Evolutionary conservation across 2,329 filamentous ascomycete species (phyloP).

Genomic region (Phaeomoniella chlamydospora): DNA sequence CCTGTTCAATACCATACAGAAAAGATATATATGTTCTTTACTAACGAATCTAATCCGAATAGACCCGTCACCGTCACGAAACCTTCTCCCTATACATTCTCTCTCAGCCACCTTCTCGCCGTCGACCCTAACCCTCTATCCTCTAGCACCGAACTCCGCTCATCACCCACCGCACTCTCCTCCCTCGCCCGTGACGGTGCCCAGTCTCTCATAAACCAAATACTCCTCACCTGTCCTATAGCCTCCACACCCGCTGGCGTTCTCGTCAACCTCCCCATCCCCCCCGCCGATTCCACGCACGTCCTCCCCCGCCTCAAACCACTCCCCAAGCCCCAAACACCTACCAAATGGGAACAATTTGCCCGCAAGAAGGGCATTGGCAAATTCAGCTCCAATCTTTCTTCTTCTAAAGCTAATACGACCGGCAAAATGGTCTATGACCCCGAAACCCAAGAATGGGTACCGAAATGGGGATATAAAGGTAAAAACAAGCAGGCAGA

Average conservation of each 20-base stretch:
- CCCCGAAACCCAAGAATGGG: slow-evolving; percentile 74
- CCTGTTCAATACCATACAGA: too few species aligned
- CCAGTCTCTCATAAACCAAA: slow-evolving; percentile 85
- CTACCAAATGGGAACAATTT: slow-evolving; percentile 93
- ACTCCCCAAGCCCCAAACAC: slow-evolving; percentile 63
- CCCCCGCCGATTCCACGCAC: slow-evolving; percentile 33
- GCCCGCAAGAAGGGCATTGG: slow-evolving; percentile 89
- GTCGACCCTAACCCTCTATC: slow-evolving; percentile 47
- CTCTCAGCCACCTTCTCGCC: slow-evolving; percentile 74
- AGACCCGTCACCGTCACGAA: slow-evolving; percentile 56
- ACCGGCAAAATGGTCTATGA: slow-evolving; percentile 67
- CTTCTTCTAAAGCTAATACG: slow-evolving; percentile 44
- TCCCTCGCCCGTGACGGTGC: slow-evolving; percentile 73
- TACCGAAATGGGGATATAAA: slow-evolving; percentile 89
- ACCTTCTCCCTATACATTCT: slow-evolving; percentile 82
- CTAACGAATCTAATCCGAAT: slow-evolving; percentile 9
- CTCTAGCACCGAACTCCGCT: slow-evolving; percentile 13
- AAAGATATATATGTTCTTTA: not conserved
- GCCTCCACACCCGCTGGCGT: slow-evolving; percentile 55
- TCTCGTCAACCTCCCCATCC: slow-evolving; percentile 60
- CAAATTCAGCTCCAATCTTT: slow-evolving; percentile 51
- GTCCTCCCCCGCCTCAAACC: slow-evolving; percentile 82
- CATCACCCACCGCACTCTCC: slow-evolving; percentile 53
- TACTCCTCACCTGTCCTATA: slow-evolving; percentile 76
- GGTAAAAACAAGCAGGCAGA: slow-evolving; percentile 75